Evolutionary conservation across 371 early-diverging fungal genomes (phyloP).

Genomic region (Haplosporangium sp.): DNA sequence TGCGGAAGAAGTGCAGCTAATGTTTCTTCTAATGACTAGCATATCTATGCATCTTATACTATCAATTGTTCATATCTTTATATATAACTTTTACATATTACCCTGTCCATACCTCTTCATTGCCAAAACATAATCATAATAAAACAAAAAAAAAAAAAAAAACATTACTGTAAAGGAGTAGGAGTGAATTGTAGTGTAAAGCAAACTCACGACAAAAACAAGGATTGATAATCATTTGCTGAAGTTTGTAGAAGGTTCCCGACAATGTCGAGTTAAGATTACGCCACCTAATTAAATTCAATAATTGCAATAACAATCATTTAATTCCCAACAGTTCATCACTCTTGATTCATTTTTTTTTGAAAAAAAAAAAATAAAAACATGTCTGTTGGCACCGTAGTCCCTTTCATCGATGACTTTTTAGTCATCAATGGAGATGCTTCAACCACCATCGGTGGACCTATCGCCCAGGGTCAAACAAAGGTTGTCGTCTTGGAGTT

Average conservation of each 20-base stretch:
- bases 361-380: background rate
- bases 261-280: too few relatives aligned
- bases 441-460: conserved; percentile 38
- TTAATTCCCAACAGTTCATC: background rate
- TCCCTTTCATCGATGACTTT: conserved; percentile 51
- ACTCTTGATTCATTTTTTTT: background rate
- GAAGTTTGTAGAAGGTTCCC: too few relatives aligned
- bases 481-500: conserved; percentile 54
- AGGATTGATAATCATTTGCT: too few relatives aligned
- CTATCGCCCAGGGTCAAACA: conserved; percentile 40
- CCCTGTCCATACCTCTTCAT: background rate
- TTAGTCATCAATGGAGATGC: conserved; percentile 50
- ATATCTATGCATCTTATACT: conserved; percentile 5
- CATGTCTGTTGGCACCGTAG: conserved; percentile 46
- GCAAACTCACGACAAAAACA: too few relatives aligned
- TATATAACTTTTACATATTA: conserved; percentile 1
- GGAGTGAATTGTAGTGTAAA: background rate
- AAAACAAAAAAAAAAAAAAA: background rate
- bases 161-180: background rate
- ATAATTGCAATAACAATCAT: background rate
- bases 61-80: conserved; percentile 4
- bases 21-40: background rate
- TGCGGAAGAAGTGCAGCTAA: background rate
- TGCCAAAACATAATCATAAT: background rate
- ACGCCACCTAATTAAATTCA: background rate